phyloP scores from a whole-genome alignment of 192 early-diverging fungal genomes.

The Backusella parvicylindrica region DNA sequence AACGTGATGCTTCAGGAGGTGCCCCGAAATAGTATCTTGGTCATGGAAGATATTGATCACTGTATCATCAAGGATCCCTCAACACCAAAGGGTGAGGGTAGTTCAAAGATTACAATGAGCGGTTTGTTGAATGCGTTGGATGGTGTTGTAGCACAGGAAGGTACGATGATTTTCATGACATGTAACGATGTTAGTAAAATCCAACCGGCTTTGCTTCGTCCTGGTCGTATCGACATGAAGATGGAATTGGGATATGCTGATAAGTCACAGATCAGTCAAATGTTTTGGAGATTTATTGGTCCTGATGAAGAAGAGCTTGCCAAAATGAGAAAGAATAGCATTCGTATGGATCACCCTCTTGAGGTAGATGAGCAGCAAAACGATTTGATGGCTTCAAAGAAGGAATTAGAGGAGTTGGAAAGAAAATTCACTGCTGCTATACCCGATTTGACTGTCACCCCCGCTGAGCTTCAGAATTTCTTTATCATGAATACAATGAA shows the following conservation, averaged over 20 bases:
- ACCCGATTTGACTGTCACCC: slow-evolving; percentile 14
- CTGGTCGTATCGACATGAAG: slow-evolving; percentile 51
- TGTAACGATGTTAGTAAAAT: slow-evolving; percentile 42
- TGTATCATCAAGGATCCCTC: slow-evolving; percentile 17
- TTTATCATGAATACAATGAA: slow-evolving; percentile 24
- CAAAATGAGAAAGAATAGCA: not conserved
- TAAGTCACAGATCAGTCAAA: slow-evolving; percentile 37
- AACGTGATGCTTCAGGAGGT: slow-evolving; percentile 39
- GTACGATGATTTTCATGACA: slow-evolving; percentile 50
- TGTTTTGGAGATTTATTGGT: slow-evolving; percentile 34
- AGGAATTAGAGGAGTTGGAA: not conserved
- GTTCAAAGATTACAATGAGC: slow-evolving; percentile 33
- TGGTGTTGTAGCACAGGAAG: slow-evolving; percentile 50
- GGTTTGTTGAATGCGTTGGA: slow-evolving; percentile 50
- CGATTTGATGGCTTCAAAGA: not conserved
- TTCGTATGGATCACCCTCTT: not conserved
- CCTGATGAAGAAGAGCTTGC: not conserved
- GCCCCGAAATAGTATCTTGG: slow-evolving; percentile 47
- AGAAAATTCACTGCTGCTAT: slow-evolving; percentile 6
- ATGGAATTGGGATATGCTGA: slow-evolving; percentile 49
- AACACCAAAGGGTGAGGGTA: slow-evolving; percentile 3
- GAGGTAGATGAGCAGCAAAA: not conserved
- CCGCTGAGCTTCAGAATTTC: slow-evolving; percentile 32
- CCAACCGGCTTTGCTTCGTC: slow-evolving; percentile 49
- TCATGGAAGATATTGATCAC: slow-evolving; percentile 52